Percentiles rank a stretch among this genome's conserved stretches.
Evolutionary conservation across 1,284 basidiomycete species (phyloP).

Genomic region (Cryptococcus maquisensis): DNA sequence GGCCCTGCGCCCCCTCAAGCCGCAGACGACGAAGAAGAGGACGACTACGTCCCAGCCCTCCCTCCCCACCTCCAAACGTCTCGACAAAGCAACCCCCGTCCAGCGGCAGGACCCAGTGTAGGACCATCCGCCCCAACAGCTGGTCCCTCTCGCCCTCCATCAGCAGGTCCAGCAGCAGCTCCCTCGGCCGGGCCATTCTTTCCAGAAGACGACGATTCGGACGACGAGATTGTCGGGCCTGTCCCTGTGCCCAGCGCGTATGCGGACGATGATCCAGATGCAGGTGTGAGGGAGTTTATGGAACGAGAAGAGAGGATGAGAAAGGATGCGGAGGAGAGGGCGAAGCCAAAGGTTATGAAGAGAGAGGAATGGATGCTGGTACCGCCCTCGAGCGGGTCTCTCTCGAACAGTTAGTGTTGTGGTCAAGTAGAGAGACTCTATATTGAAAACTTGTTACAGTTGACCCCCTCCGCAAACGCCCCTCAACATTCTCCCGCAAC

Average conservation of each 20-base stretch:
- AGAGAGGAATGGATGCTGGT: constrained; percentile 95
- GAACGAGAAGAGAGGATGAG: constrained; percentile 58
- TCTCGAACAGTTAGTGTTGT: constrained; percentile 63
- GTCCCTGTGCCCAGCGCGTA: constrained; percentile 45
- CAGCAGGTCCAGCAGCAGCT: constrained; percentile 21
- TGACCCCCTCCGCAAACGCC: constrained; percentile 69
- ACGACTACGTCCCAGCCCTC: constrained; percentile 65
- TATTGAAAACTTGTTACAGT: constrained; percentile 49
- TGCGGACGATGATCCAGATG: constrained; percentile 51
- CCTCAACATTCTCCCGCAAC: constrained; percentile 49
- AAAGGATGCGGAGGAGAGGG: constrained; percentile 61
- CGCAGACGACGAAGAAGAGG: constrained; percentile 57
- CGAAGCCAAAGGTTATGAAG: constrained; percentile 66
- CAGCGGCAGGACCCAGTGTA: constrained; percentile 1
- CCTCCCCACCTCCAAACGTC: constrained; percentile 38
- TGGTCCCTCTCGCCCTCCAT: constrained; percentile 2
- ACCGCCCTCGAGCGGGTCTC: constrained; percentile 71
- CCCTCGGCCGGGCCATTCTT: constrained; percentile 21
- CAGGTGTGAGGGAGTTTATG: constrained; percentile 69
- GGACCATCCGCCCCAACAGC: constrained; percentile 4
- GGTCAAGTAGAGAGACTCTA: background rate
- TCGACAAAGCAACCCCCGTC: constrained; percentile 14
- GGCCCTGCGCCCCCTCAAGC: constrained; percentile 7
- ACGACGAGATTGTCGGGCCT: constrained; percentile 32
- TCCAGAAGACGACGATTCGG: constrained; percentile 28